Percentiles rank a stretch among this genome's conserved stretches.
These are phyloP conservation scores for Aspergillus sp. DNA, from an alignment of 2,329 filamentous ascomycete species.

Conservation along the genomic window DNA sequence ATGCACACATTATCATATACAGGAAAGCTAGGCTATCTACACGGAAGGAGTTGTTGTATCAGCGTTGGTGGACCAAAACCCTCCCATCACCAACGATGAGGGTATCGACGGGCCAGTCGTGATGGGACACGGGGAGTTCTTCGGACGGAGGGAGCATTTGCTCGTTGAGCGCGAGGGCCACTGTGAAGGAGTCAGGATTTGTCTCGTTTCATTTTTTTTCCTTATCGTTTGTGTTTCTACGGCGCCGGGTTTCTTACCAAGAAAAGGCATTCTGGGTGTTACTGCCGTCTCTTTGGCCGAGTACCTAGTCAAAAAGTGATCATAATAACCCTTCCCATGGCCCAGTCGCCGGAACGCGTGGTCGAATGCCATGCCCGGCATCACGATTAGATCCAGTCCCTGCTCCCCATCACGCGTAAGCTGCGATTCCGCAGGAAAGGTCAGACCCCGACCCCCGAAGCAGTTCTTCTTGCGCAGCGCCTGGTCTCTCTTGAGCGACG, in stretches of 20 bases:
- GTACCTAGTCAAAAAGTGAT: conserved; percentile 80
- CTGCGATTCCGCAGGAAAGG: conserved; percentile 4
- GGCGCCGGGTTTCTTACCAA: conserved; percentile 42
- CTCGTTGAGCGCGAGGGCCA: conserved; percentile 77
- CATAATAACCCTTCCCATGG: conserved; percentile 95
- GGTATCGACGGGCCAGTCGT: conserved; percentile 74
- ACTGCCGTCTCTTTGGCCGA: conserved; percentile 35
- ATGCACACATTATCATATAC: conserved; percentile 8
- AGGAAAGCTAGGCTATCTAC: conserved; percentile 9
- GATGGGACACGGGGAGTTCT: conserved; percentile 62
- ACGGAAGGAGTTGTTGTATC: conserved; percentile 12
- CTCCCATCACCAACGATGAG: conserved; percentile 64
- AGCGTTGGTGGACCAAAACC: conserved; percentile 34
- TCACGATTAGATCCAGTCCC: conserved; percentile 75
- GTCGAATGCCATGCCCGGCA: conserved; percentile 93
- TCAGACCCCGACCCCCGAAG: conserved; percentile 54
- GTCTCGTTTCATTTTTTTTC: background rate
- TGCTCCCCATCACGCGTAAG: conserved; percentile 8
- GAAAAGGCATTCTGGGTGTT: conserved; percentile 45
- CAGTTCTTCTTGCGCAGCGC: conserved; percentile 62
- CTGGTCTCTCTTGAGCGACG: conserved; percentile 63
- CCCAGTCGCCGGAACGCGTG: conserved; percentile 65
- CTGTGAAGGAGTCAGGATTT: conserved; percentile 33
- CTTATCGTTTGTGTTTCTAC: background rate
- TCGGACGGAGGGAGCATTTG: conserved; percentile 64